Evolutionary conservation across 192 early-diverging fungal species (phyloP).

Genomic region (Mortierella alpina): DNA sequence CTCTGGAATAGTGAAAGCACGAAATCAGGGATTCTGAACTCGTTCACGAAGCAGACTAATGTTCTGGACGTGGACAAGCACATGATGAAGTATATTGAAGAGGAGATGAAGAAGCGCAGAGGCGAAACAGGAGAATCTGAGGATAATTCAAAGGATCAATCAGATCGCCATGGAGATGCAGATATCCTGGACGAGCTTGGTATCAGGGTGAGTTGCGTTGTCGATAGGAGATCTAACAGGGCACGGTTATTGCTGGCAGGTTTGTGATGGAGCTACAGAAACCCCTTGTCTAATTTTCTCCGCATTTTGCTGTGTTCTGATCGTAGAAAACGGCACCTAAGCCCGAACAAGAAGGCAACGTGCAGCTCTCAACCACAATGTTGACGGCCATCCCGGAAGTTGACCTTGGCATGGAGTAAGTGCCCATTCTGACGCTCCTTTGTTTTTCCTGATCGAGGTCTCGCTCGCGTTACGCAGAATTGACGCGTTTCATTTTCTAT

Average conservation of each 20-base stretch:
- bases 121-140: slow-evolving; percentile 42
- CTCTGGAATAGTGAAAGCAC: slow-evolving; percentile 45
- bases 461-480: background rate
- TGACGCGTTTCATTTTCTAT: background rate
- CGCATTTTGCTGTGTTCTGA: background rate
- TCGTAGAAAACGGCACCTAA: slow-evolving; percentile 64
- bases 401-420: slow-evolving; percentile 85
- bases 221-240: background rate
- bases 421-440: background rate
- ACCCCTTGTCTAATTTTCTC: background rate
- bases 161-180: slow-evolving; percentile 43
- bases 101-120: slow-evolving; percentile 72
- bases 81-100: slow-evolving; percentile 89
- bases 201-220: slow-evolving; percentile 20
- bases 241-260: background rate
- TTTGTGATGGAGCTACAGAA: slow-evolving; percentile 8
- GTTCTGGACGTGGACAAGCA: slow-evolving; percentile 82
- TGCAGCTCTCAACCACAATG: slow-evolving; percentile 88
- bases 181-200: slow-evolving; percentile 49
- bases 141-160: slow-evolving; percentile 45
- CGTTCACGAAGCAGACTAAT: slow-evolving; percentile 83
- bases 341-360: slow-evolving; percentile 85
- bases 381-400: slow-evolving; percentile 93
- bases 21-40: slow-evolving; percentile 61
- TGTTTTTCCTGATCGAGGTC: background rate